Evolutionary conservation across 2,329 filamentous ascomycete genomes (phyloP), one percentile per base, ranked within the genome.

Genomic region (Knufia fluminis): DNA sequence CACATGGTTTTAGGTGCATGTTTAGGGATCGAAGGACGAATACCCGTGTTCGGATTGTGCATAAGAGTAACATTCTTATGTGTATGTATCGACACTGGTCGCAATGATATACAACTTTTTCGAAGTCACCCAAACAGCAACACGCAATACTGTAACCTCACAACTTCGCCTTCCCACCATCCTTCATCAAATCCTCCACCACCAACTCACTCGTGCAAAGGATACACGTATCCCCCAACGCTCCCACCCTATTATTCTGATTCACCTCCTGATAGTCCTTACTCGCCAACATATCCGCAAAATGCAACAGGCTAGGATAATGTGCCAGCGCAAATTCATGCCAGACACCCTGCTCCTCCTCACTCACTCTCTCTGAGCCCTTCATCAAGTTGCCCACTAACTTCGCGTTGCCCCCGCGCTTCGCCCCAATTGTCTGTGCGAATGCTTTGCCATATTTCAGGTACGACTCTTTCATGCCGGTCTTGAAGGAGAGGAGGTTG

Each of bases 321-420:
- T 82, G 79, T 49, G 79, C 80, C 38, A 83, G 67, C 0, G 79
- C 79, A 53, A 83, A 71, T 63, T 83, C 79, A 60, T 83, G 76
- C 79, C 80, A 83, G 46, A 64, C 65, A 10, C 63, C 64, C 16
- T 49, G 4, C 4, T 40, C n/a, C 19, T 28, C 26, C 38, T 31
- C 24, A 3, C 22, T 31, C 7, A 16, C 26, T 3, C n/a, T n/a
- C 14, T 16, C 16, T 20, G 31, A 9, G 16, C 4, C 19, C 10
- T 24, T 50, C 14, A 77, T 68, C 1, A 81, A 75, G 49, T 72
- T 78, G 0, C 79, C 80, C 0, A 82, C 77, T 4, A 83, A 68
- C 65, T 83, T 83, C 1, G 80, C 79, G 51, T 68, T 67, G 0
- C 78, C 80, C 3, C 80, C 79, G 20, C 77, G 68, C 53, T 66